Evolutionary conservation across 257 asterid species (phyloP).

Genomic region (Przewalskia tangutica): DNA sequence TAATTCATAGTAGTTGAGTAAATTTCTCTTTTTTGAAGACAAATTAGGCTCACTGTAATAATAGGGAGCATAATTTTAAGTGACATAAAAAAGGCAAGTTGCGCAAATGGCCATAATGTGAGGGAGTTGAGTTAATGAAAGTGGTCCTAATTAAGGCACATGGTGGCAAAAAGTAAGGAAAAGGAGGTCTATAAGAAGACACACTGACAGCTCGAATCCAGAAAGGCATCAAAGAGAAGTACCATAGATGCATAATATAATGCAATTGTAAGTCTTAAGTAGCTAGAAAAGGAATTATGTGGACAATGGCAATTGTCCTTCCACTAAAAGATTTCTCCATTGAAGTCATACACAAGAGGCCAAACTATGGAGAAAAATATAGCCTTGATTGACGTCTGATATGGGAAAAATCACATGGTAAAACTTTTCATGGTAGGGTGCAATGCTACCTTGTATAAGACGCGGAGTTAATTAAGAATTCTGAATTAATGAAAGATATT

Average conservation of each 20-base stretch:
- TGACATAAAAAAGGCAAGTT: neutral
- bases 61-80: neutral
- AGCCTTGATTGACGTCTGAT: neutral
- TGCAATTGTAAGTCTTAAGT: neutral
- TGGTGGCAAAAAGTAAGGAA: neutral
- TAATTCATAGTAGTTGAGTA: neutral
- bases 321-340: neutral
- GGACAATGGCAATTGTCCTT: constrained; percentile 5
- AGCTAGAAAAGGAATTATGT: constrained; percentile 1
- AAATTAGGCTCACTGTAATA: neutral
- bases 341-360: neutral
- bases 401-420: too few species aligned
- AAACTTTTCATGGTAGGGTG: neutral
- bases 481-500: too few species aligned
- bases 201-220: constrained; percentile 5
- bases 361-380: neutral
- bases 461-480: too few species aligned
- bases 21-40: neutral
- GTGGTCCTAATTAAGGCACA: constrained; percentile 6
- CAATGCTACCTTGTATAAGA: neutral
- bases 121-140: neutral
- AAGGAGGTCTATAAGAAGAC: neutral
- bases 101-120: neutral
- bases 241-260: neutral
- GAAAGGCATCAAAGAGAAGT: neutral